These are phyloP conservation scores for Penicillium sp. DNA, from an alignment of 2,329 filamentous ascomycete genomes.

Conservation along the genomic window DNA sequence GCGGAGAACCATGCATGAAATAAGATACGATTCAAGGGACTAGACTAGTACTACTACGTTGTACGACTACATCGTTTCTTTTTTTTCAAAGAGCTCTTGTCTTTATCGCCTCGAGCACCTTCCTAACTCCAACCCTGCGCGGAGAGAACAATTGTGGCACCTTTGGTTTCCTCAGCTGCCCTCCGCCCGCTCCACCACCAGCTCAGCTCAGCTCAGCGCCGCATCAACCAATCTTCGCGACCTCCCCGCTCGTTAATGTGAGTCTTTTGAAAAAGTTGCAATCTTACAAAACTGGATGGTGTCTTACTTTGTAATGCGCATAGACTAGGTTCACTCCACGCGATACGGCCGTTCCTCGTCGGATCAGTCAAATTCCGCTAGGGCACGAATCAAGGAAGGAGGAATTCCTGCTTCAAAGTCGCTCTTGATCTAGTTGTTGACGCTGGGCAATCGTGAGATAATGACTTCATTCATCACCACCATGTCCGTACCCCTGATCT, in stretches of 20 bases:
- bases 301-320: constrained; percentile 14
- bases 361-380: constrained; percentile 4
- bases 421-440: constrained; percentile 11
- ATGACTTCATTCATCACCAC: constrained; percentile 84
- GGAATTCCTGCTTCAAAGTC: constrained; percentile 11
- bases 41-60: background rate
- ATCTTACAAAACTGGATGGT: background rate
- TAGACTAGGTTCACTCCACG: background rate
- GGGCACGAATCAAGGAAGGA: constrained; percentile 10
- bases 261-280: background rate
- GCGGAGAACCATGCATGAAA: constrained; percentile 11
- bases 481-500: constrained; percentile 66
- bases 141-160: background rate
- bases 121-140: constrained; percentile 3
- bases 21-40: background rate
- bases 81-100: background rate
- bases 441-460: constrained; percentile 8
- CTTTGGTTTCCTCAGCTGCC: constrained; percentile 2
- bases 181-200: background rate
- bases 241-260: background rate
- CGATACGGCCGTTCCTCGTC: constrained; percentile 8
- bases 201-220: constrained; percentile 9
- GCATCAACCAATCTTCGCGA: constrained; percentile 1
- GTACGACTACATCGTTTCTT: background rate
- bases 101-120: background rate